phyloP scores from a whole-genome alignment of 768 basidiomycete species.

The Rhodosporidiobolus odoratus region DNA sequence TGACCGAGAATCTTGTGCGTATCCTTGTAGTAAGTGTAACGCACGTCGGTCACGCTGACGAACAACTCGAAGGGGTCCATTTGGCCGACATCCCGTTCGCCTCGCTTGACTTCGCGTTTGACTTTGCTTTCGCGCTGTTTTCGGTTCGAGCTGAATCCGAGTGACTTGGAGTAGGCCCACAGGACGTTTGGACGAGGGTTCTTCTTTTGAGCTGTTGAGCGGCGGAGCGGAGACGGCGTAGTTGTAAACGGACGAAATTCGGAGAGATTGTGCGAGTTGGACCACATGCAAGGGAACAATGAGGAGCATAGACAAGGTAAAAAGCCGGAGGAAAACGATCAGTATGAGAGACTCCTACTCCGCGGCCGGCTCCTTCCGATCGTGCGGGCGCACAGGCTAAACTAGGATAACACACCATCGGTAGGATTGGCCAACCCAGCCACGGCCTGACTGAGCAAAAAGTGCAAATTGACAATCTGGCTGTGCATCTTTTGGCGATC shows the following conservation, averaged over 20 bases:
- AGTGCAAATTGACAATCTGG: conserved; percentile 90
- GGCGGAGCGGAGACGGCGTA: background rate
- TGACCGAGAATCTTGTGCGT: conserved; percentile 94
- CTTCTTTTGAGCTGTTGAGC: conserved; percentile 35
- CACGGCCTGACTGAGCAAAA: conserved; percentile 69
- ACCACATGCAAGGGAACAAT: too few relatives aligned
- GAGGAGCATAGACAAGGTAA: too few relatives aligned
- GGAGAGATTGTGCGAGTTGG: background rate
- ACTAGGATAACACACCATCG: conserved; percentile 17
- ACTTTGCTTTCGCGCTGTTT: conserved; percentile 97
- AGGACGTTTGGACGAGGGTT: conserved; percentile 55
- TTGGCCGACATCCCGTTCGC: conserved; percentile 87
- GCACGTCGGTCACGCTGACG: conserved; percentile 95
- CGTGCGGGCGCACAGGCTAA: background rate
- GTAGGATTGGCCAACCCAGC: conserved; percentile 48
- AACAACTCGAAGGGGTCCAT: conserved; percentile 98
- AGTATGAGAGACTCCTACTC: background rate
- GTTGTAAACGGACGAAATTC: background rate
- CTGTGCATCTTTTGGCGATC: conserved; percentile 90
- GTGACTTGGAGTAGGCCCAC: conserved; percentile 99
- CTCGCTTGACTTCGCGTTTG: conserved; percentile 90
- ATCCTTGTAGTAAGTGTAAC: conserved; percentile 98
- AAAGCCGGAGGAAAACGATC: background rate
- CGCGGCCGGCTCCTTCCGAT: background rate
- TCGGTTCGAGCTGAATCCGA: conserved; percentile 93